Percentiles rank a stretch among this genome's conserved stretches.
phyloP scores from a whole-genome alignment of 352 stramenopile genomes.

The Phytopythium oedochilum region DNA sequence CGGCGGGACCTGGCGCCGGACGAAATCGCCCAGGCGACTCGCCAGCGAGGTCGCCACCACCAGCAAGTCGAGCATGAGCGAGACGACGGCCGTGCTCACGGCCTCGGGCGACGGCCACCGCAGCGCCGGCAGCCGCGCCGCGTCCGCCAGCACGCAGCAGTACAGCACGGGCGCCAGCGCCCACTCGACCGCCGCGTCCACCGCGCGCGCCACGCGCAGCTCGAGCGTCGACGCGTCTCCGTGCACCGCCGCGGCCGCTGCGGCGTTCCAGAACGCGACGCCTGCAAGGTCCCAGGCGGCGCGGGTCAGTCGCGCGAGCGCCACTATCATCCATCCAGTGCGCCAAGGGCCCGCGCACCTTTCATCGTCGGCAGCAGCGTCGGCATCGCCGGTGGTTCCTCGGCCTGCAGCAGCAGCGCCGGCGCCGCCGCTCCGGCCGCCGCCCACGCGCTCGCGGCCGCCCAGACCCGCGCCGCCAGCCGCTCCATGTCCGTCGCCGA shows the following conservation, averaged over 20 bases:
- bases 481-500: background rate
- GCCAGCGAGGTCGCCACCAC: constrained; percentile 9
- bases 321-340: too few relatives aligned
- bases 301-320: too few relatives aligned
- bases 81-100: constrained; percentile 35
- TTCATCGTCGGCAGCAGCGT: constrained; percentile 5
- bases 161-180: constrained; percentile 36
- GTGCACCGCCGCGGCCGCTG: background rate
- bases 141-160: constrained; percentile 35
- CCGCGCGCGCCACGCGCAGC: background rate
- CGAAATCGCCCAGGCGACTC: background rate
- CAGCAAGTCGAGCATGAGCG: constrained; percentile 36
- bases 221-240: constrained; percentile 5
- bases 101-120: constrained; percentile 22
- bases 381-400: background rate
- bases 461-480: background rate
- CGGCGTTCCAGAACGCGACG: constrained; percentile 5
- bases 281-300: background rate
- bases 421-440: background rate
- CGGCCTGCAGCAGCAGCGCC: background rate
- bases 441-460: background rate
- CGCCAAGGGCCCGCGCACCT: background rate
- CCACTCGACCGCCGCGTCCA: constrained; percentile 26
- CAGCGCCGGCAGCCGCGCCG: constrained; percentile 8
- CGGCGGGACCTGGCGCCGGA: too few relatives aligned